Evolutionary conservation across 805 yeast genomes (phyloP).

Genomic region (Hanseniaspora guilliermondii): DNA sequence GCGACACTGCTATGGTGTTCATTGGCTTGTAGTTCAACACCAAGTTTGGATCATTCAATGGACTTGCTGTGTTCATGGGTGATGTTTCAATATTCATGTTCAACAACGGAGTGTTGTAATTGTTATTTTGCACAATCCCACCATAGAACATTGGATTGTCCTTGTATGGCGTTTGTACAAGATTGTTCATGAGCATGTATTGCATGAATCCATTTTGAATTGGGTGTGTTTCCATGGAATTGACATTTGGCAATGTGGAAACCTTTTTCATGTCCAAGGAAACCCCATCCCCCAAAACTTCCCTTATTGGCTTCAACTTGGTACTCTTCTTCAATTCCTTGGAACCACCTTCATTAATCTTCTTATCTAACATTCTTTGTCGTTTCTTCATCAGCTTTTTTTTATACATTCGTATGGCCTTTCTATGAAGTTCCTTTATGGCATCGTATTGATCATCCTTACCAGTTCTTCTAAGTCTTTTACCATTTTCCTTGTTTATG

Average conservation of each 20-base stretch:
- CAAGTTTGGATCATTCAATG: not conserved
- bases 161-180: conserved; percentile 4
- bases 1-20: not conserved
- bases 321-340: not conserved
- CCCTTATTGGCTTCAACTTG: not conserved
- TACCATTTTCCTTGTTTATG: not conserved
- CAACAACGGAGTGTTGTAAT: not conserved
- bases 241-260: not conserved
- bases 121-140: not conserved
- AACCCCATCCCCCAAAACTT: not conserved
- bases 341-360: not conserved
- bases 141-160: conserved; percentile 3
- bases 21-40: not conserved
- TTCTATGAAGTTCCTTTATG: conserved; percentile 12
- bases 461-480: not conserved
- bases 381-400: conserved; percentile 2
- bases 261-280: not conserved
- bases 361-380: not conserved
- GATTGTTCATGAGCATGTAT: not conserved
- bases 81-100: not conserved
- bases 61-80: not conserved
- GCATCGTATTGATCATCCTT: conserved; percentile 11
- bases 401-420: conserved; percentile 11
- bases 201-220: not conserved
- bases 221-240: not conserved